A percentile compares a stretch with the other conserved stretches of the same genome.
These are phyloP conservation scores for thale cress (Arabidopsis thaliana) DNA, from an alignment of 345 rosid species.

Conservation along the genomic window TAIR10.1 NC_003076.8:18977501-18978000, in stretches of 20 bases:
- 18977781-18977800: slow-evolving; percentile 47
- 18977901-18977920: slow-evolving; percentile 16
- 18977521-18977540: slow-evolving; percentile 45
- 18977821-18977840: slow-evolving; percentile 96
- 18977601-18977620: slow-evolving; percentile 46
- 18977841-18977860: slow-evolving; percentile 54
- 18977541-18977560: slow-evolving; percentile 24
- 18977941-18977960: neutral
- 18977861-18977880: slow-evolving; percentile 33
- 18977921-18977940: slow-evolving; percentile 23
- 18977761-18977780: slow-evolving; percentile 13
- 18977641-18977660: slow-evolving; percentile 54
- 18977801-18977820: slow-evolving; percentile 72
- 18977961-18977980: slow-evolving; percentile 31
- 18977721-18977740: slow-evolving; percentile 46
- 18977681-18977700: slow-evolving; percentile 36
- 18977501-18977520: slow-evolving; percentile 66
- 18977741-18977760: slow-evolving; percentile 45
- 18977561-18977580: slow-evolving; percentile 40
- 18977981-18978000: slow-evolving; percentile 23
- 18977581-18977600: slow-evolving; percentile 36
- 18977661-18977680: slow-evolving; percentile 36
- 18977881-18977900: slow-evolving; percentile 20
- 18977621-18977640: slow-evolving; percentile 35
- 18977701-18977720: slow-evolving; percentile 50